phyloP scores from a whole-genome alignment of 2,329 filamentous ascomycete species.

The Madurella fahalii region DNA sequence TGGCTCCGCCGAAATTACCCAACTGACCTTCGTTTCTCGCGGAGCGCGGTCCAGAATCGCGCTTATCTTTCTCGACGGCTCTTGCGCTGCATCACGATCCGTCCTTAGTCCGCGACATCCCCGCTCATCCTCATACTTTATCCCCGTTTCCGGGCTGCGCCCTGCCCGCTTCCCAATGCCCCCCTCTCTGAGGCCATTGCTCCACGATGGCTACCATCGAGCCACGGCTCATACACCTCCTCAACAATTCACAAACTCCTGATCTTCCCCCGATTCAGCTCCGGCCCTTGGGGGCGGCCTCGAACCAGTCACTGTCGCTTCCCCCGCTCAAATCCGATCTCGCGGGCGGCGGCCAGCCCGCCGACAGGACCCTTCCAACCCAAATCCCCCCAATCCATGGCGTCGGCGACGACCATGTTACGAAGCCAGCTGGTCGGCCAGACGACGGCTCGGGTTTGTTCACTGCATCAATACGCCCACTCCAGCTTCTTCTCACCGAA shows the following conservation, averaged over 20 bases:
- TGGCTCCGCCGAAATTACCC: background rate
- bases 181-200: conserved; percentile 30
- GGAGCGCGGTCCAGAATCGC: background rate
- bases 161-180: conserved; percentile 36
- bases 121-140: background rate
- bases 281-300: conserved; percentile 39
- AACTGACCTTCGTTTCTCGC: background rate
- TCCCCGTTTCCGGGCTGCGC: conserved; percentile 9
- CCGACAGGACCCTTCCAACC: conserved; percentile 34
- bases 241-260: conserved; percentile 53
- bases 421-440: conserved; percentile 16
- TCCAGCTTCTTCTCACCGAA: conserved; percentile 38
- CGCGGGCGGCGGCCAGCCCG: conserved; percentile 31
- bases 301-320: conserved; percentile 35
- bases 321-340: conserved; percentile 51
- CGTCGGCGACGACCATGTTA: conserved; percentile 14
- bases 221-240: conserved; percentile 61
- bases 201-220: conserved; percentile 62
- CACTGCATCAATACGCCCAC: conserved; percentile 30
- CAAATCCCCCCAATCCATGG: conserved; percentile 27
- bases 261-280: conserved; percentile 53
- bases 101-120: conserved; percentile 8
- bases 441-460: conserved; percentile 17
- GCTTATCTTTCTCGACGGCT: background rate
- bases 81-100: background rate